phyloP scores from a whole-genome alignment of 2,329 filamentous ascomycete species.

The Thelonectria olida region DNA sequence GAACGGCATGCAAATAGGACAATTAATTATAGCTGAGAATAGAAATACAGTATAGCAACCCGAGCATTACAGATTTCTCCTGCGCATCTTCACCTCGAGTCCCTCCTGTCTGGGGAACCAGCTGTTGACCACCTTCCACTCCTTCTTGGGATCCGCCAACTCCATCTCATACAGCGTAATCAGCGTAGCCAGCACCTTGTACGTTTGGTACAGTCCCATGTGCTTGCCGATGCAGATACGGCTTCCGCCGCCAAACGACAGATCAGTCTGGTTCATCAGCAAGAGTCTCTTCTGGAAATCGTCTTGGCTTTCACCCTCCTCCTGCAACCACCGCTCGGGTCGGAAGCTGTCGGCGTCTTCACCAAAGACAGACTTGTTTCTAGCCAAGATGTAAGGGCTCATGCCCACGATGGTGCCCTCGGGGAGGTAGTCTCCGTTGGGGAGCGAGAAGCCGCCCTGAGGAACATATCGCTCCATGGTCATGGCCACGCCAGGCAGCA shows the following conservation, averaged over 20 bases:
- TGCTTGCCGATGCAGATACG: slow-evolving; percentile 54
- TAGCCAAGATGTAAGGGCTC: slow-evolving; percentile 47
- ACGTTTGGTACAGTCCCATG: slow-evolving; percentile 51
- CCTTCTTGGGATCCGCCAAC: slow-evolving; percentile 28
- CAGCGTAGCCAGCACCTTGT: slow-evolving; percentile 58
- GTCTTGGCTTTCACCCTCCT: slow-evolving; percentile 31
- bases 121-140: slow-evolving; percentile 37
- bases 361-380: slow-evolving; percentile 52
- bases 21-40: too few relatives aligned
- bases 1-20: too few relatives aligned
- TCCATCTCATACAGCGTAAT: slow-evolving; percentile 50
- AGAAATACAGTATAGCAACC: background rate
- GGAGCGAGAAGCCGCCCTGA: slow-evolving; percentile 43
- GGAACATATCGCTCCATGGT: slow-evolving; percentile 57
- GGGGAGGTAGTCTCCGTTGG: slow-evolving; percentile 43
- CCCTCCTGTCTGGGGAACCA: slow-evolving; percentile 21
- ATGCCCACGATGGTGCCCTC: slow-evolving; percentile 47
- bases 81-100: background rate
- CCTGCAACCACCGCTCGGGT: slow-evolving; percentile 49
- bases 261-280: slow-evolving; percentile 47
- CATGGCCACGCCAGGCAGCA: slow-evolving; percentile 55
- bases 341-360: slow-evolving; percentile 52
- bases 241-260: slow-evolving; percentile 54
- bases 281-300: slow-evolving; percentile 39
- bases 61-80: background rate